phyloP scores from a whole-genome alignment of 1,284 basidiomycete species.

The Sporisorium exsertum region DNA sequence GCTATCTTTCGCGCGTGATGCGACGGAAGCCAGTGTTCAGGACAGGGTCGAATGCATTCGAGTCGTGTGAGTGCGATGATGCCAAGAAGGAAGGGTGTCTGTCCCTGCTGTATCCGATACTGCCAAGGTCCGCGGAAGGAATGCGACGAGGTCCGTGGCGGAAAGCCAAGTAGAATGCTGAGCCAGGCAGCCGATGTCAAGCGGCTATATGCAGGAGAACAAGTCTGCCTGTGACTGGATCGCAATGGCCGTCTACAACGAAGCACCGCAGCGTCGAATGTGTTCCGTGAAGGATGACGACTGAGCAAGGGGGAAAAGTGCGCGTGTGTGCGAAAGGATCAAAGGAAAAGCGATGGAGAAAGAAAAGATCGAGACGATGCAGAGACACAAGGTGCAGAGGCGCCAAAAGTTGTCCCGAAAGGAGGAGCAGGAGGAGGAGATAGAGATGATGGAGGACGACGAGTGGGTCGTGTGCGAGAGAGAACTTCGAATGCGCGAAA shows the following conservation, averaged over 20 bases:
- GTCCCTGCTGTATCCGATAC: not conserved
- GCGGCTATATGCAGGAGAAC: slow-evolving; percentile 1
- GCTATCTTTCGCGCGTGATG: not conserved
- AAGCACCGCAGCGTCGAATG: not conserved
- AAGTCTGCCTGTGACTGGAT: not conserved
- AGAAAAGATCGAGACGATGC: not conserved
- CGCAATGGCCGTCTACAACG: not conserved
- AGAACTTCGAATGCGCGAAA: not conserved
- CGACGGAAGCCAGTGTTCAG: not conserved
- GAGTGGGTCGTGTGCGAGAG: slow-evolving; percentile 8
- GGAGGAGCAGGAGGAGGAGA: not conserved
- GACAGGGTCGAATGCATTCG: not conserved
- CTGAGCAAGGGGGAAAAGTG: not conserved
- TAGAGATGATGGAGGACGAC: not conserved
- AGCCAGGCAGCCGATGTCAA: not conserved
- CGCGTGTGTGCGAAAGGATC: not conserved
- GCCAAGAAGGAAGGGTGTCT: not conserved
- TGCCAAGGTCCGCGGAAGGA: not conserved
- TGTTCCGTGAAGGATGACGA: not conserved
- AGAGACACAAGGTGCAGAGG: not conserved
- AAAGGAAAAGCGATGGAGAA: not conserved
- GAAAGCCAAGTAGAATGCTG: not conserved
- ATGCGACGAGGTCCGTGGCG: slow-evolving; percentile 4
- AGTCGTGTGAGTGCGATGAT: not conserved
- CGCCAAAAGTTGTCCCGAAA: not conserved